Evolutionary conservation across 2,329 filamentous ascomycete genomes (phyloP), one percentile per base, ranked within the genome.

Genomic region (Fusarium sp.): DNA sequence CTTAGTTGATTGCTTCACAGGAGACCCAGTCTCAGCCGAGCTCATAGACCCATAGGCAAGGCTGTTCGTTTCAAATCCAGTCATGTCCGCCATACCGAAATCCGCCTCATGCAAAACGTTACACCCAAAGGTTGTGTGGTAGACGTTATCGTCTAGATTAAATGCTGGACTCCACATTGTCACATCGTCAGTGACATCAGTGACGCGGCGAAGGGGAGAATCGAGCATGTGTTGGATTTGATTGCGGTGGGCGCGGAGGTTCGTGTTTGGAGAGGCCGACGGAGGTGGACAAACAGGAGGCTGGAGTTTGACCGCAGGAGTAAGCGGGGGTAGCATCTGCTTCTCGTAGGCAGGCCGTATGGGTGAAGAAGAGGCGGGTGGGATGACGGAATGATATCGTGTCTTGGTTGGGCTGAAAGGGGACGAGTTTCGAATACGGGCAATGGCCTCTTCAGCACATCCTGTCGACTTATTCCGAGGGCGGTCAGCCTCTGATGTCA

Each of bases 391-490:
- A 52, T 79, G 79, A 11, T 84, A 82, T 37, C 87, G 83, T 67
- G 79, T 77, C 77, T 92, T 93, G 45, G 87, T 91, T 5, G 95
- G 95, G 71, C 93, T 98, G 70, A 97, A 93, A 70, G 93, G 94
- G 2, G 93, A 97, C 2, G 94, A 97, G 61, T 91, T 91, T 65
- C 95, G 90, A 49, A 98, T 89, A 36, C 94, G 91, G 41, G 91
- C 91, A 79, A 99, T 97, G 76, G 97, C 95, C 70, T 96, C 93
- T 75, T 98, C 95, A 14, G 95, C 95, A 59, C 94, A 90, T 27
- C 94, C 94, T 57, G 92, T 89, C 23, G 53, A 54, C 79, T 94
- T 96, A 69, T 93, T 88, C 51, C 87, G 85, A 45, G 89, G 89
- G n/a, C 88, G 88, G 67, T 93, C 90, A 48, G 88, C 84, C 70